Evolutionary conservation across 495 filamentous ascomycete genomes (phyloP).

Genomic region (Podospora australis): DNA sequence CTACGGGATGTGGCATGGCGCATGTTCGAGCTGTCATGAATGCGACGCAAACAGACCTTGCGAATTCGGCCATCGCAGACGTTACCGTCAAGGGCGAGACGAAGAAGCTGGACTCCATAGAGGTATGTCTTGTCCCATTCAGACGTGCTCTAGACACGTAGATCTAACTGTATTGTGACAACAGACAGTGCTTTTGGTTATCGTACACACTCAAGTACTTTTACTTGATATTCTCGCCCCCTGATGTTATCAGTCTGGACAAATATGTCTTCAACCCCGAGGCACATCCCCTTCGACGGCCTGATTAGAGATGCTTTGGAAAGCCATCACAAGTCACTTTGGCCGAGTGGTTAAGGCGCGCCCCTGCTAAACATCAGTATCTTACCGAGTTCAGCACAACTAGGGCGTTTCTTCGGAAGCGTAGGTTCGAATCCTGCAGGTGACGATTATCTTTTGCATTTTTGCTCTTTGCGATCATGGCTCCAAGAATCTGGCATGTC

Average conservation of each 20-base stretch:
- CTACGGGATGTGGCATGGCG: conserved; percentile 65
- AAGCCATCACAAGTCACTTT: no score
- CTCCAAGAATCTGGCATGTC: no score
- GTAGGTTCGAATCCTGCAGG: conserved; percentile 25
- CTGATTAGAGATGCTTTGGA: no score
- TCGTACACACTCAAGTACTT: conserved; percentile 53
- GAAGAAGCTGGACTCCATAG: conserved; percentile 42
- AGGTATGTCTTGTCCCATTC: conserved; percentile 29
- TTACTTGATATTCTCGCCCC: conserved; percentile 74
- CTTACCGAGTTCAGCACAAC: conserved; percentile 7
- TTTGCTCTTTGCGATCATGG: no score
- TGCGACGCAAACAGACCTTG: conserved; percentile 52
- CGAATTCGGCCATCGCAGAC: conserved; percentile 52
- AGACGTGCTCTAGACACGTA: no score
- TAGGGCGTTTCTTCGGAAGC: conserved; percentile 23
- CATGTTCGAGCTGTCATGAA: conserved; percentile 65
- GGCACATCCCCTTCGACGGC: conserved; percentile 62
- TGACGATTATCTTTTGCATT: conserved; percentile 12
- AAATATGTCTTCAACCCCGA: conserved; percentile 83
- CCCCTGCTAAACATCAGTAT: no score
- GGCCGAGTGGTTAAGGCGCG: no score
- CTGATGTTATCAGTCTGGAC: conserved; percentile 62
- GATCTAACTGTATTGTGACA: no score
- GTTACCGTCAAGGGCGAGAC: conserved; percentile 35
- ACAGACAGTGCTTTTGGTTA: conserved; percentile 47